These are phyloP conservation scores for Sphagnum tenellum DNA, from an alignment of 225 moss, liverwort and hornwort species.

Conservation along the genomic window DNA sequence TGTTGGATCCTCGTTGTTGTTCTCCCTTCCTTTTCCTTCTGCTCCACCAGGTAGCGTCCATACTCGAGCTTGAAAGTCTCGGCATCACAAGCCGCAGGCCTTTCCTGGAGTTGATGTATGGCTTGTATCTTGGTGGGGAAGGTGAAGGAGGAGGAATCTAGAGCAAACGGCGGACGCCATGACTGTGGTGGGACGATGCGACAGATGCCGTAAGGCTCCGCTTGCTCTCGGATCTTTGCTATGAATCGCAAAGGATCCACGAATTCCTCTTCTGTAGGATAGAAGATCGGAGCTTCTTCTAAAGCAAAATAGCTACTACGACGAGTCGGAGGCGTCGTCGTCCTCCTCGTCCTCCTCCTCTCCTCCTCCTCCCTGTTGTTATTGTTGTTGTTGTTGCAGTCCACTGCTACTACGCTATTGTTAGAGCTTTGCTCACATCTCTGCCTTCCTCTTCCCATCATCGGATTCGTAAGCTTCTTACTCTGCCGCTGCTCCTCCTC, in stretches of 20 bases:
- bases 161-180: conserved; percentile 93
- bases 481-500: too few relatives aligned
- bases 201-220: conserved; percentile 87
- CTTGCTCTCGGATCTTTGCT: conserved; percentile 77
- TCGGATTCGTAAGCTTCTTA: too few relatives aligned
- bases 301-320: conserved; percentile 3
- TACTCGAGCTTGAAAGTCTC: conserved; percentile 98
- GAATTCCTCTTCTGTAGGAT: conserved; percentile 86
- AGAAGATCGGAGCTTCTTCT: conserved; percentile 88
- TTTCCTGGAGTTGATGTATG: conserved; percentile 95
- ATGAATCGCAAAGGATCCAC: conserved; percentile 81
- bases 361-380: too few relatives aligned
- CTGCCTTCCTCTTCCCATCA: conserved; percentile 90
- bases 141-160: conserved; percentile 76
- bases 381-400: too few relatives aligned
- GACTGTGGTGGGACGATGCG: conserved; percentile 91
- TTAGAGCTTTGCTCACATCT: conserved; percentile 59
- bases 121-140: conserved; percentile 98
- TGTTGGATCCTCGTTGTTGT: too few relatives aligned
- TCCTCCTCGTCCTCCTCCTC: conserved; percentile 29
- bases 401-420: not conserved
- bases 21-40: conserved; percentile 1
- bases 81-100: conserved; percentile 88
- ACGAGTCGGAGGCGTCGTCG: conserved; percentile 35
- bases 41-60: conserved; percentile 57